Base-by-base conservation (phyloP, 2,329 filamentous ascomycete genomes). In the Xylaria sp. region DNA sequence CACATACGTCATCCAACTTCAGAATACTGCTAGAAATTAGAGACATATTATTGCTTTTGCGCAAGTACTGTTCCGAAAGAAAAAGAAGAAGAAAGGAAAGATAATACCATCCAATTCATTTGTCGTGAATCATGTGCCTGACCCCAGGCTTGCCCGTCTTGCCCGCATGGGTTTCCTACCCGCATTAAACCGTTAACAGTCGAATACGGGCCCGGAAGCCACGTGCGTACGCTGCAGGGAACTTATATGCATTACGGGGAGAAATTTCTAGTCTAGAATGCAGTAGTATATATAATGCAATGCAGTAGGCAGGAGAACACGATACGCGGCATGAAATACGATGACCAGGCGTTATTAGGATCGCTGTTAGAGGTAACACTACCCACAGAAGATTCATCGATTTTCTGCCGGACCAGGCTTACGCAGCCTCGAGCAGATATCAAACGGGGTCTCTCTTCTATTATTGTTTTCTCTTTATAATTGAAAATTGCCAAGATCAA, bases 361-460 rank as follows among this genome's bases (percentile, higher is more conserved):
- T 55, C 38, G 51, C 60, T 25, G 55, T 54, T 50, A 37, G 50
- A 33, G 23, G 43, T 33, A 59, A 52, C 31, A 31, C 52, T 57
- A 49, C 42, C 53, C 40, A n/a, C n/a, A 51, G 56, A n/a, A 61
- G 54, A 38, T 50, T 38, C 28, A 31, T 31, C 28, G 28, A 9
- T 31, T 31, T n/a, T n/a, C n/a, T n/a, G n/a, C n/a, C n/a, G n/a
- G n/a, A n/a, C n/a, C n/a, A n/a, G n/a, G n/a, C n/a, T n/a, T n/a
- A n/a, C n/a, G n/a, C n/a, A 37, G 12, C 28, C 45, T 37, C 33
- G 4, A 61, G 28, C 11, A 6, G 42, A 46, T 46, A 46, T 46
- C 42, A 25, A 28, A 46, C 42, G 4, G n/a, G n/a, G n/a, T n/a
- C n/a, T n/a, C n/a, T n/a, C n/a, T n/a, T n/a, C n/a, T n/a, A n/a